Percentiles rank a stretch among this genome's conserved stretches.
Evolutionary conservation across 148 eudicot genomes (phyloP).

Genomic region (Suaeda aralocaspica): DNA sequence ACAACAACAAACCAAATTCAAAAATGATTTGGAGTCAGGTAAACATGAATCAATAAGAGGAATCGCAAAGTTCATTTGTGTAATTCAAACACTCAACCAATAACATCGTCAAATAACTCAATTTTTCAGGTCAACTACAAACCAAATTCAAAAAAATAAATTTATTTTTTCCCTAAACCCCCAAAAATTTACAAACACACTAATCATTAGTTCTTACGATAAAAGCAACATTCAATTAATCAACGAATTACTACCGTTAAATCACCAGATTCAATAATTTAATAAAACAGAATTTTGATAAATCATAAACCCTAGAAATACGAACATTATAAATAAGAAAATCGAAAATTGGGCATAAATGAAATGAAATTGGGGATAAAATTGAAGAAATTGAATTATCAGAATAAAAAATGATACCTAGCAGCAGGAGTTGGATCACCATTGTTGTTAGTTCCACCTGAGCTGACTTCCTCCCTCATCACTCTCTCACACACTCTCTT

Average conservation of each 20-base stretch:
- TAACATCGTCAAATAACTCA: too few relatives aligned
- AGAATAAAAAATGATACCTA: constrained; percentile 29
- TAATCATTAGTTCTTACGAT: too few relatives aligned
- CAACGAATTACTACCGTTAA: neutral
- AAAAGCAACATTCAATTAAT: neutral
- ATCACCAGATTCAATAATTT: neutral
- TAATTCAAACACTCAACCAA: too few relatives aligned
- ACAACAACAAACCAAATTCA: too few relatives aligned
- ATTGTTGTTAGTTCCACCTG: constrained; percentile 45
- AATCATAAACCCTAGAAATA: constrained; percentile 8
- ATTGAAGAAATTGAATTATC: constrained; percentile 21
- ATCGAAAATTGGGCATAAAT: neutral
- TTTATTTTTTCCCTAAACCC: too few relatives aligned
- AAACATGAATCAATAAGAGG: too few relatives aligned
- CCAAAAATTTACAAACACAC: too few relatives aligned
- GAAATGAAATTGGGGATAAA: neutral
- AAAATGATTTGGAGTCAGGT: too few relatives aligned
- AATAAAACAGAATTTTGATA: neutral
- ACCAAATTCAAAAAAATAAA: too few relatives aligned
- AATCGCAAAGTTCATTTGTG: too few relatives aligned
- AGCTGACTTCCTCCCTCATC: constrained; percentile 77
- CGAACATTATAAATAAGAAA: neutral
- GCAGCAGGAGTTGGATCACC: constrained; percentile 75
- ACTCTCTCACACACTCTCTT: constrained; percentile 27
- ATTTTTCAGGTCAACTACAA: too few relatives aligned